Evolutionary conservation across 2,329 filamentous ascomycete genomes (phyloP), one percentile per base, ranked within the genome.

Genomic region (Clarireedia homoeocarpa): DNA sequence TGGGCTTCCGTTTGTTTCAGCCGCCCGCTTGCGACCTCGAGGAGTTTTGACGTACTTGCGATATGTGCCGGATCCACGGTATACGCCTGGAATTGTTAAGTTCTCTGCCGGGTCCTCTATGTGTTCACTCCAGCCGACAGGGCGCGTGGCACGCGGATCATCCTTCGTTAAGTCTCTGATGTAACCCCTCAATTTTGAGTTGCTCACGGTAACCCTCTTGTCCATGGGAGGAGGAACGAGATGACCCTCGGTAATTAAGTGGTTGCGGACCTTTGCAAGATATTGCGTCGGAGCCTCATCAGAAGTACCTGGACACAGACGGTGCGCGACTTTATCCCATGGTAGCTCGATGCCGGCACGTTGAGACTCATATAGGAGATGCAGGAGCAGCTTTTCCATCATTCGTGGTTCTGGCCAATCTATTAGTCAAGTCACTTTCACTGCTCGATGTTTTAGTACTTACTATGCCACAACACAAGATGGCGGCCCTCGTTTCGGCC

Each of bases 381-480:
- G 63, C 0, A 77, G 64, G 0, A 77, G 56, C 0, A 76, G 60
- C 61, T 77, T 77, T 39, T 77, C 75, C 0, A 69, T 65, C 73
- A 77, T 78, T 9, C 74, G 27, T 30, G 27, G 27, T 30, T 9
- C 27, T 30, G 27, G 2, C 4, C 27, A 30, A 30, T 30, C 3
- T 30, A 10, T 30, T 30, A 30, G 27, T 30, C 27, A 30, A 30
- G 27, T 9, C 7, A 30, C 27, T 30, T 30, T 10, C 10, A 10
- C 27, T 30, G 27, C 27, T 30, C 17, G 38, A 42, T 3, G 5
- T 6, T 10, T 10, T 1, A 14, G 26, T 5, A 67, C 74, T 70
- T 67, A 76, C 74, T 70, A n/a, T 66, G 67, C 75, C 75, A 77
- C 26, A 68, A 63, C 26, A 77, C 72, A 2, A 77, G 62, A 27